Conservation (phyloP, 495 filamentous ascomycete genomes). For the Penicillium alfredii region DNA sequence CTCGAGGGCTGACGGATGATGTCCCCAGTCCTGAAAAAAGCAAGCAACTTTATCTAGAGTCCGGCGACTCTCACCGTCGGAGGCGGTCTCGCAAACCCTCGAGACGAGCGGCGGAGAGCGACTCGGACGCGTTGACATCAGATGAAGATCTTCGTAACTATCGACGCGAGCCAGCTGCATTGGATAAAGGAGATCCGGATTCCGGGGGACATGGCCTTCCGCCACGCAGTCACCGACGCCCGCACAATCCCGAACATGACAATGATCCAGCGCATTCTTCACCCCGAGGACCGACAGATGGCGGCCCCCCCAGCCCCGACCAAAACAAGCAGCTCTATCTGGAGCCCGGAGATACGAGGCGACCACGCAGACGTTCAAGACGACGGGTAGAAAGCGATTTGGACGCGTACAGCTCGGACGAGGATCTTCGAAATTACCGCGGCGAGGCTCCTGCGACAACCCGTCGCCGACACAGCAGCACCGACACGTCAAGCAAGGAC, state of each 20-base stretch:
- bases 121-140: slow-evolving; percentile 29
- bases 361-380: slow-evolving; percentile 28
- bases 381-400: slow-evolving; percentile 25
- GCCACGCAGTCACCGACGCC: slow-evolving; percentile 10
- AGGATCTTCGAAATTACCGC: slow-evolving; percentile 33
- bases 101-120: slow-evolving; percentile 23
- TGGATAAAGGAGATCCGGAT: too few relatives aligned
- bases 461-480: slow-evolving; percentile 21
- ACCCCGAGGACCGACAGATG: slow-evolving; percentile 11
- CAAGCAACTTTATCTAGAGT: slow-evolving; percentile 18
- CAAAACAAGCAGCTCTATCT: slow-evolving; percentile 15
- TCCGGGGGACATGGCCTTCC: too few relatives aligned
- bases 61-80: slow-evolving; percentile 15
- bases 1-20: slow-evolving; percentile 11
- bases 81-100: slow-evolving; percentile 28
- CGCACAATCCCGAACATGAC: slow-evolving; percentile 9
- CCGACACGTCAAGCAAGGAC: slow-evolving; percentile 17
- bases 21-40: slow-evolving; percentile 6
- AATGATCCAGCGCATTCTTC: slow-evolving; percentile 9
- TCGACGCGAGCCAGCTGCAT: slow-evolving; percentile 27
- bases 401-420: slow-evolving; percentile 32
- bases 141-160: slow-evolving; percentile 38
- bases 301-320: slow-evolving; percentile 4
- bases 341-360: slow-evolving; percentile 20
- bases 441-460: slow-evolving; percentile 25